A percentile compares a stretch with the other conserved stretches of the same genome.
Conservation (phyloP, 2,329 filamentous ascomycete species). For the Exophiala dermatitidis region DNA sequence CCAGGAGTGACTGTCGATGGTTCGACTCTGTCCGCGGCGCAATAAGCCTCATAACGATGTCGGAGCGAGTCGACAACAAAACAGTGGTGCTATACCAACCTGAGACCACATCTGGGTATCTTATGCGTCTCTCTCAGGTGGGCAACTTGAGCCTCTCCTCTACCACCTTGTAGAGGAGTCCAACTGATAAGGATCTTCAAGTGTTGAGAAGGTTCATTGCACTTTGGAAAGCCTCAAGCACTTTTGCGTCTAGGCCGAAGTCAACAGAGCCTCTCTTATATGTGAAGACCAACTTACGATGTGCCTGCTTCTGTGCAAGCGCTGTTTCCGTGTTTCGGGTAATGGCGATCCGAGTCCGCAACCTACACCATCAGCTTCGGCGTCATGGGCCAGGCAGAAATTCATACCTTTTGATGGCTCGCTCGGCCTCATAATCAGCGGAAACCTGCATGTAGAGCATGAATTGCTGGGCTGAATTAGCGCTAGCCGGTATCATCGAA, state of each 20-base stretch:
- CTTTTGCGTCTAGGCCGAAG: slow-evolving; percentile 34
- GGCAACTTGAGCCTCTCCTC: too few relatives aligned
- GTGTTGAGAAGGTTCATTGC: slow-evolving; percentile 40
- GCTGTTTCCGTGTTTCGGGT: slow-evolving; percentile 67
- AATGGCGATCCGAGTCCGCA: slow-evolving; percentile 70
- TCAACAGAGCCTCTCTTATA: not conserved
- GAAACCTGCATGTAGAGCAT: slow-evolving; percentile 69
- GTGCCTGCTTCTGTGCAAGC: slow-evolving; percentile 66
- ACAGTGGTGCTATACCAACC: too few relatives aligned
- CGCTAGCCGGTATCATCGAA: not conserved
- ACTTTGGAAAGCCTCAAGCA: slow-evolving; percentile 44
- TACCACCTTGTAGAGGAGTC: too few relatives aligned
- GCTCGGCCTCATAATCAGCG: slow-evolving; percentile 63
- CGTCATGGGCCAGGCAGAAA: not conserved
- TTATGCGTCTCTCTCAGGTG: too few relatives aligned
- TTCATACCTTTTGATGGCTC: slow-evolving; percentile 65
- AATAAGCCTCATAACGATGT: too few relatives aligned
- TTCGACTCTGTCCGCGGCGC: too few relatives aligned
- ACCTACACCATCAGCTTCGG: slow-evolving; percentile 39
- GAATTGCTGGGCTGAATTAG: slow-evolving; percentile 57
- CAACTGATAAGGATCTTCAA: slow-evolving; percentile 18
- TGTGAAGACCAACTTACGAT: slow-evolving; percentile 55
- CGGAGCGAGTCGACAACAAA: too few relatives aligned
- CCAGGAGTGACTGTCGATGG: too few relatives aligned
- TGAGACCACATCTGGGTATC: too few relatives aligned